Percentiles rank a stretch among this genome's conserved stretches.
Conservation (phyloP, 2,329 filamentous ascomycete genomes). For the Cryphonectria radicalis region DNA sequence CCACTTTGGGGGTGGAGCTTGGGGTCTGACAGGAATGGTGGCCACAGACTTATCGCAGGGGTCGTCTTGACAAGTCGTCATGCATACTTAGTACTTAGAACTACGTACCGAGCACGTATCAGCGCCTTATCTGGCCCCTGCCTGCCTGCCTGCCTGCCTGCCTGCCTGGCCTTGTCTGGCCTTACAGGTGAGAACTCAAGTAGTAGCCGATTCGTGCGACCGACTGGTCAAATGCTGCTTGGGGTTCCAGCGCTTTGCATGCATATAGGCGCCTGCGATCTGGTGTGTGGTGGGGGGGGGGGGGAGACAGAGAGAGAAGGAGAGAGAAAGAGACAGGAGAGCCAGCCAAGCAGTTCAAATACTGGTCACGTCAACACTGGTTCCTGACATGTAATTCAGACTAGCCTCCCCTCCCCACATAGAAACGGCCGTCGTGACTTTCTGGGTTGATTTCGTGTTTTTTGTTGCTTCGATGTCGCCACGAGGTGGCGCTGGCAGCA, state of each 20-base stretch:
- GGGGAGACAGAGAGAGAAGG: too few species aligned
- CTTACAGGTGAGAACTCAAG: background rate
- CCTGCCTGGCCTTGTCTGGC: background rate
- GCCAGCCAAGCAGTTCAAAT: background rate
- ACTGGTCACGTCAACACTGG: constrained; percentile 7
- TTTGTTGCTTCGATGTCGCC: background rate
- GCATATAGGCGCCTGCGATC: background rate
- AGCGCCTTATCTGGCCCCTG: constrained; percentile 8
- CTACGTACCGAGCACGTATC: background rate
- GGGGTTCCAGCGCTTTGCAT: background rate
- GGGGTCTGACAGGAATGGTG: constrained; percentile 3
- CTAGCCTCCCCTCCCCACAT: background rate
- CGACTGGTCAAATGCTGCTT: background rate
- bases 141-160: background rate
- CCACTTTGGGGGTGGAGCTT: constrained; percentile 16
- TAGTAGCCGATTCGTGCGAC: background rate
- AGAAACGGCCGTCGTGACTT: background rate
- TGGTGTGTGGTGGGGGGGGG: background rate
- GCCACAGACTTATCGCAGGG: constrained; percentile 8
- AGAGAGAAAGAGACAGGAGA: background rate
- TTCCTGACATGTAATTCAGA: constrained; percentile 4
- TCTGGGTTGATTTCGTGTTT: background rate
- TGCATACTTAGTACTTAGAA: background rate
- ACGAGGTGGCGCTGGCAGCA: background rate
- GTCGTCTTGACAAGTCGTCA: constrained; percentile 7